Conservation (phyloP, 106 monocot species). For the Dioscorea zingiberensis region DNA sequence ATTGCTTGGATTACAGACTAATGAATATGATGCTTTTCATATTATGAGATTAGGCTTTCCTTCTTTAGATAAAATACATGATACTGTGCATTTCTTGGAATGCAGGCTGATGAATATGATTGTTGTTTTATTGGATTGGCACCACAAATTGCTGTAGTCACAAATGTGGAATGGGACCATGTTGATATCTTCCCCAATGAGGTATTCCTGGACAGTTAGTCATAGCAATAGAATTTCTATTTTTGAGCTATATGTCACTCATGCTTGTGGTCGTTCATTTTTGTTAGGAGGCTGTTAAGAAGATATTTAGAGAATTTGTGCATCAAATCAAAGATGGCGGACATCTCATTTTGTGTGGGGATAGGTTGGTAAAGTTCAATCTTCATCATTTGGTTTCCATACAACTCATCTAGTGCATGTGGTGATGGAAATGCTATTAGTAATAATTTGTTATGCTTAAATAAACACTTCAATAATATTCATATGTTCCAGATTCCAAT, state of each 20-base stretch:
- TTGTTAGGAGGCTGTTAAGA: slow-evolving; percentile 26
- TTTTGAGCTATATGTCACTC: no score
- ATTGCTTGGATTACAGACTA: no score
- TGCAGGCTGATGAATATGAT: slow-evolving; percentile 56
- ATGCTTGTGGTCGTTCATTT: not conserved
- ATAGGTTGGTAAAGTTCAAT: slow-evolving; percentile 19
- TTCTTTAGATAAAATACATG: no score
- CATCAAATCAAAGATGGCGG: slow-evolving; percentile 30
- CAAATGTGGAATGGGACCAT: slow-evolving; percentile 50
- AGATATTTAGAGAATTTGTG: slow-evolving; percentile 25
- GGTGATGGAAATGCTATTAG: not conserved
- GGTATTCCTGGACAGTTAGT: slow-evolving; percentile 13
- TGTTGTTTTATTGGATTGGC: slow-evolving; percentile 38
- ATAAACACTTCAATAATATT: no score
- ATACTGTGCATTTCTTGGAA: no score
- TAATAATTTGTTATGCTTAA: no score
- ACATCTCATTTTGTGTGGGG: slow-evolving; percentile 40
- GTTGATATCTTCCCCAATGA: slow-evolving; percentile 36
- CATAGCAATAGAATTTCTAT: not conserved
- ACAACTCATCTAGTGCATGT: not conserved
- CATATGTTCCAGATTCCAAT: no score
- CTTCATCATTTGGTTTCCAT: not conserved
- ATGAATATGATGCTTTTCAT: no score
- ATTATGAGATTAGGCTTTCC: no score
- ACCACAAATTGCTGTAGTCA: slow-evolving; percentile 37